Base-by-base conservation (phyloP, 305 asterid species). In the Rubia balearica region DNA sequence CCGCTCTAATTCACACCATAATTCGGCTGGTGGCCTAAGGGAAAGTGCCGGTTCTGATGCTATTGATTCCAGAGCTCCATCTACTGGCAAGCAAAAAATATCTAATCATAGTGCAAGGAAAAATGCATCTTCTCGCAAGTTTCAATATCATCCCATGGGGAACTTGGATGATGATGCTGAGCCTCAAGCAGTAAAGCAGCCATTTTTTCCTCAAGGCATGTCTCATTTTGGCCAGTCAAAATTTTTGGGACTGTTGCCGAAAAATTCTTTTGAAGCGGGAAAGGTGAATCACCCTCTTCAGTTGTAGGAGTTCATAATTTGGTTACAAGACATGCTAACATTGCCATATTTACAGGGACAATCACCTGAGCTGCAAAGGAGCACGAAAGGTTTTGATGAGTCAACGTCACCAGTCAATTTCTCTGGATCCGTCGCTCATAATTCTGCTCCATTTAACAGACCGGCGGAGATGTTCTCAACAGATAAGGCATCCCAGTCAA, bases 141-240 rank as follows among this genome's bases (percentile, higher is more conserved):
- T 90, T 86, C 96, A 85, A 75, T 81, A 81, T 83, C 96, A 92
- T 83, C 96, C 97, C 74, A 85, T 92, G 96, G 95, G 96, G 69
- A 87, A 90, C 77, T 70, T 85, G 82, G 93, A 86, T 71, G 90
- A 83, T 76, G 83, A 83, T 74, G 78, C 56, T 62, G 91, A 81
- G 70, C 80, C 83, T 55, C 41, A 61, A 81, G 89, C 76, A 48
- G 67, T 65, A 78, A 85, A 85, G 80, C 88, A 86, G 72, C 85
- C 86, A 45, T 65, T 79, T 56, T 83, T 69, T 59, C 64, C 77
- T 68, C 81, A 75, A 75, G 74, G 79, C 72, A 73, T 80, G 75
- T 53, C 85, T 69, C 85, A 86, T 76, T 72, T 76, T 80, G 83
- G 83, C 61, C 88, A 79, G 82, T 75, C 88, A 45, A 81, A 83